Conservation (phyloP, 495 filamentous ascomycete species). For the Aspergillus indologenus region DNA sequence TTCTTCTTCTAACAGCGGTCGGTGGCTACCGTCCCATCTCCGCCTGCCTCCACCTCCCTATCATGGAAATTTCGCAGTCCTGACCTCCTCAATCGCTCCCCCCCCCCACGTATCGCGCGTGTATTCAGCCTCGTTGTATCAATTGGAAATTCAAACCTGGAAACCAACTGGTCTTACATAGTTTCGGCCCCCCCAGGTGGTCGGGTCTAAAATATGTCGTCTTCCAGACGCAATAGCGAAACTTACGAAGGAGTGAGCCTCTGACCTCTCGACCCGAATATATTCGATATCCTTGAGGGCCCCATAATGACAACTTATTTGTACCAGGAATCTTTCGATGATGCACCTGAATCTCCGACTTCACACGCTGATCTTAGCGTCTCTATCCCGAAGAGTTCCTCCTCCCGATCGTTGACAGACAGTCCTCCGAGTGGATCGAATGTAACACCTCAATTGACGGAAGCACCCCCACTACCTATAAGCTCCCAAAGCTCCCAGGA, state of each 20-base stretch:
- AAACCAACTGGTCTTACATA: conserved; percentile 5
- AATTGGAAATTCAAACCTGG: conserved; percentile 3
- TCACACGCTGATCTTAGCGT: conserved; percentile 32
- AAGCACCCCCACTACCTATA: conserved; percentile 34
- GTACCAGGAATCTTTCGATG: conserved; percentile 72
- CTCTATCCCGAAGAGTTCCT: conserved; percentile 36
- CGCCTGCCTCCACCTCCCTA: conserved; percentile 13
- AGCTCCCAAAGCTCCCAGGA: conserved; percentile 21
- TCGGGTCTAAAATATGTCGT: conserved; percentile 28
- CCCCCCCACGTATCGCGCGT: conserved; percentile 9
- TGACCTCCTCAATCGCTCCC: not conserved
- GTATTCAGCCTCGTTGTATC: conserved; percentile 9
- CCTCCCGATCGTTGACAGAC: conserved; percentile 49
- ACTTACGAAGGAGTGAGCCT: conserved; percentile 51
- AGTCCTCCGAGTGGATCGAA: conserved; percentile 41
- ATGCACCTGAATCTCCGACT: conserved; percentile 59
- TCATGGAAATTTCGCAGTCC: conserved; percentile 14
- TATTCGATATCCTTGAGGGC: not conserved
- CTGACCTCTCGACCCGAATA: conserved; percentile 18
- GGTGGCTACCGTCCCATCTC: conserved; percentile 9
- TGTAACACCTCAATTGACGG: conserved; percentile 35
- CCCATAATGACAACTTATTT: conserved; percentile 4
- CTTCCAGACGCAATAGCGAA: conserved; percentile 41
- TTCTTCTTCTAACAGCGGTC: not conserved
- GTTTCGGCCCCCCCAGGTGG: conserved; percentile 19